These are phyloP conservation scores for Pouteria glomerata DNA, from an alignment of 148 eudicot genomes.

Conservation along the genomic window DNA sequence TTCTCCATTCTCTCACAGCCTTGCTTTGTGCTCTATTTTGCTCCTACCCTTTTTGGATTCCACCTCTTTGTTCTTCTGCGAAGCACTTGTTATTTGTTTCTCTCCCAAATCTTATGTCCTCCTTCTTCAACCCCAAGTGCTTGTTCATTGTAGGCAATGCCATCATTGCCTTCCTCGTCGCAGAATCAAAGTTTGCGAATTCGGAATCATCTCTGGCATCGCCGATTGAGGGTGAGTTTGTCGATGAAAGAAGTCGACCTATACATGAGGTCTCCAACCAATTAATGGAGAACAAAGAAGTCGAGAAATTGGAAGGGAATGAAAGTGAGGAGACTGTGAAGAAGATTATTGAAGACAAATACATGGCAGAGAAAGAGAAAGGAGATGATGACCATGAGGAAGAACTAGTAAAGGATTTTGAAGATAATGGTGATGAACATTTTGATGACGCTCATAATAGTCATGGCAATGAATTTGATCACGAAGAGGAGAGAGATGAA, in stretches of 20 bases:
- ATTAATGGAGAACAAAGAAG: neutral
- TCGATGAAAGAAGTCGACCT: neutral
- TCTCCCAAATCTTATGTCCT: neutral
- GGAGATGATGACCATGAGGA: neutral
- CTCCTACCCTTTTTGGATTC: slow-evolving; percentile 4
- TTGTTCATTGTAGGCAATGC: slow-evolving; percentile 11
- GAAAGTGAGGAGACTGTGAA: neutral
- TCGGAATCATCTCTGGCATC: neutral
- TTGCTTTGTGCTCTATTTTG: neutral
- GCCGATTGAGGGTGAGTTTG: neutral
- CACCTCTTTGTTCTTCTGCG: neutral
- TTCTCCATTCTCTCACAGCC: slow-evolving; percentile 8
- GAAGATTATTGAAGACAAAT: neutral
- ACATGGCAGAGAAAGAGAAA: neutral
- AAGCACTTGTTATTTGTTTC: neutral
- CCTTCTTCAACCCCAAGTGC: slow-evolving; percentile 12
- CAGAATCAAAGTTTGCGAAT: neutral
- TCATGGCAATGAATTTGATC: too few relatives aligned
- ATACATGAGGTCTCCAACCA: neutral
- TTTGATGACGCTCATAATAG: neutral
- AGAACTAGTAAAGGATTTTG: neutral
- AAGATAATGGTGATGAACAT: neutral
- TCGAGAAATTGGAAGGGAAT: neutral
- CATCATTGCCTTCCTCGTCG: slow-evolving; percentile 8
- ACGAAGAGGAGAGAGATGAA: neutral